phyloP scores from a whole-genome alignment of 306 rosid species.

The Prinsepia uniflora region DNA sequence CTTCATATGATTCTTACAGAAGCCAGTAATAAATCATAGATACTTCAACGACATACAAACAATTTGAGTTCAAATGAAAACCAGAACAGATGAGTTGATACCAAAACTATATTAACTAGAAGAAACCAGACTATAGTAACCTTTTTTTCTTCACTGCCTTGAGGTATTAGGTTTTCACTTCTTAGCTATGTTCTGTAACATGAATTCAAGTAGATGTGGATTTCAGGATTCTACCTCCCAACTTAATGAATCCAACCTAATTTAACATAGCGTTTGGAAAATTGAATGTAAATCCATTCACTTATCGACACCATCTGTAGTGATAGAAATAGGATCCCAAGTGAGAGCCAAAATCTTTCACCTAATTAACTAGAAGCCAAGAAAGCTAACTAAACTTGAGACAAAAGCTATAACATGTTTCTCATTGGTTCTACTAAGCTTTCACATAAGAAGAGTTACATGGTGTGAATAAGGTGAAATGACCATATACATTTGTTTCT shows the following conservation, averaged over 20 bases:
- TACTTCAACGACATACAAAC: conserved; percentile 37
- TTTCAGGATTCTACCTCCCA: neutral
- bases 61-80: conserved; percentile 35
- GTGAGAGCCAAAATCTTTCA: neutral
- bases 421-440: neutral
- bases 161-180: too few species aligned
- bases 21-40: conserved; percentile 35
- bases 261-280: neutral
- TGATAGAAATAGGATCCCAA: neutral
- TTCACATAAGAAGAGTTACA: neutral
- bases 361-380: neutral
- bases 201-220: neutral
- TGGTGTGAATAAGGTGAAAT: neutral
- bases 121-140: conserved; percentile 37
- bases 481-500: neutral
- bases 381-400: neutral
- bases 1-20: conserved; percentile 27
- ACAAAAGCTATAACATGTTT: neutral
- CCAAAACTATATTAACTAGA: too few species aligned
- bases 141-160: too few species aligned
- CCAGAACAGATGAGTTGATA: conserved; percentile 18
- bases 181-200: neutral
- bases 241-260: neutral
- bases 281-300: neutral
- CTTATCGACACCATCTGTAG: neutral